These are phyloP conservation scores for Entelexis sorbosivorans DNA, from an alignment of 1,139 yeast species.

Conservation along the genomic window DNA sequence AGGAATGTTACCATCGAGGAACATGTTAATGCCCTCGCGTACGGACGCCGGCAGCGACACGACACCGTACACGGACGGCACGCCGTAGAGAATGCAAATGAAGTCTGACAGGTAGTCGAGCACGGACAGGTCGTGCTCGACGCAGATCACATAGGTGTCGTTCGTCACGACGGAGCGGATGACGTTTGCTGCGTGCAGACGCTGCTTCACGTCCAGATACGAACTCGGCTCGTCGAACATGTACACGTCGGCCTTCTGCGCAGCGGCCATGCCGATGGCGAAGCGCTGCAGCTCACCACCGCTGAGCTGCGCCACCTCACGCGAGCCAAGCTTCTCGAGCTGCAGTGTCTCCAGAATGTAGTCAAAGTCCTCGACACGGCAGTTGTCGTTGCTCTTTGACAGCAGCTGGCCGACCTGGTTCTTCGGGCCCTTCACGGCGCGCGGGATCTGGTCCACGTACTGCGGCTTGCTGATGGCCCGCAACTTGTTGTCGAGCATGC, in stretches of 20 bases:
- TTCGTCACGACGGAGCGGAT: constrained; percentile 74
- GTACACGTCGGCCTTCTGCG: constrained; percentile 87
- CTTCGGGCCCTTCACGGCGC: constrained; percentile 84
- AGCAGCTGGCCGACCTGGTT: constrained; percentile 79
- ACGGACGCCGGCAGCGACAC: constrained; percentile 92
- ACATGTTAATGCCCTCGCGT: constrained; percentile 96
- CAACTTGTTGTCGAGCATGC: constrained; percentile 83
- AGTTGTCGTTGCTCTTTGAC: constrained; percentile 47
- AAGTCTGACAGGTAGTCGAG: constrained; percentile 92
- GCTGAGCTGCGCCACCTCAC: constrained; percentile 80
- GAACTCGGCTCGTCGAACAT: constrained; percentile 99
- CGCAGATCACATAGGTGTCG: constrained; percentile 77
- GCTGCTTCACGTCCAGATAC: constrained; percentile 93
- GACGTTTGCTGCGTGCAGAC: constrained; percentile 91
- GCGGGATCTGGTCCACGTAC: constrained; percentile 92
- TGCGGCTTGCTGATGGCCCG: constrained; percentile 96
- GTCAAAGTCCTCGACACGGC: constrained; percentile 53
- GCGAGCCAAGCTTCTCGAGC: constrained; percentile 57
- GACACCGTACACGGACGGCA: constrained; percentile 96
- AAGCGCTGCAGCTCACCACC: constrained; percentile 99
- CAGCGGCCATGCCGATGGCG: constrained; percentile 95
- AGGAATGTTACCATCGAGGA: constrained; percentile 95
- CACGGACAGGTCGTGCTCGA: constrained; percentile 96
- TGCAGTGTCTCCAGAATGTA: constrained; percentile 59
- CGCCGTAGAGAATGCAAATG: constrained; percentile 92